Evolutionary conservation across 306 rosid species (phyloP).

Genomic region (Hippophae tibetana): DNA sequence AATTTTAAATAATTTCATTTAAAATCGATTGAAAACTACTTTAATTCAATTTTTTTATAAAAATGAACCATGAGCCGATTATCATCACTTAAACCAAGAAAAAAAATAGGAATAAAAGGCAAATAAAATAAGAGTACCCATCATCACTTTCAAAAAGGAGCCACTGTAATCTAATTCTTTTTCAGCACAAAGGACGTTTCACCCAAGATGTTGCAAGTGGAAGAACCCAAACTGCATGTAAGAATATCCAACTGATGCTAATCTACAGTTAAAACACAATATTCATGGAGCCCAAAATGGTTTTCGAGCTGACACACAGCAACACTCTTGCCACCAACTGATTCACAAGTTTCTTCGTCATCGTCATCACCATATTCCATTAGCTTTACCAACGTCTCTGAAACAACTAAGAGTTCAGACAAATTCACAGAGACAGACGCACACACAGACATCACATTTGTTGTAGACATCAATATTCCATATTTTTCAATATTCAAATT

Average conservation of each 20-base stretch:
- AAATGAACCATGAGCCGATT: too few species aligned
- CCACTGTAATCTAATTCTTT: too few species aligned
- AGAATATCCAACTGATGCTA: background rate
- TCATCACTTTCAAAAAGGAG: too few species aligned
- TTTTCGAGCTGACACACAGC: slow-evolving; percentile 40
- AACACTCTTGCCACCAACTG: slow-evolving; percentile 19
- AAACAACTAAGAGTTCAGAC: slow-evolving; percentile 12
- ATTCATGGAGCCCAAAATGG: slow-evolving; percentile 86
- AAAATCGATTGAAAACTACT: too few species aligned
- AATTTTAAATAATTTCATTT: too few species aligned
- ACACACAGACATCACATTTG: background rate
- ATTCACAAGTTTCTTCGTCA: slow-evolving; percentile 40
- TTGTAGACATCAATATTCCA: background rate
- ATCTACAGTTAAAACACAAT: slow-evolving; percentile 8
- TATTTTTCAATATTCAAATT: background rate
- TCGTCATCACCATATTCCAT: slow-evolving; percentile 97
- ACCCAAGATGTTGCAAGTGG: too few species aligned
- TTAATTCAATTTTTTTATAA: too few species aligned
- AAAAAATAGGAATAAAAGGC: too few species aligned
- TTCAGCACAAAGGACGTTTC: too few species aligned
- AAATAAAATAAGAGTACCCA: too few species aligned
- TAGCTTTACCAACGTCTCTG: slow-evolving; percentile 83
- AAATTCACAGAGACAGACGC: background rate
- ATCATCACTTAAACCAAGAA: too few species aligned
- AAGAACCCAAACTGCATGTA: too few species aligned